These are phyloP conservation scores for Lachnellula hyalina DNA, from an alignment of 2,329 filamentous ascomycete species.

Conservation along the genomic window DNA sequence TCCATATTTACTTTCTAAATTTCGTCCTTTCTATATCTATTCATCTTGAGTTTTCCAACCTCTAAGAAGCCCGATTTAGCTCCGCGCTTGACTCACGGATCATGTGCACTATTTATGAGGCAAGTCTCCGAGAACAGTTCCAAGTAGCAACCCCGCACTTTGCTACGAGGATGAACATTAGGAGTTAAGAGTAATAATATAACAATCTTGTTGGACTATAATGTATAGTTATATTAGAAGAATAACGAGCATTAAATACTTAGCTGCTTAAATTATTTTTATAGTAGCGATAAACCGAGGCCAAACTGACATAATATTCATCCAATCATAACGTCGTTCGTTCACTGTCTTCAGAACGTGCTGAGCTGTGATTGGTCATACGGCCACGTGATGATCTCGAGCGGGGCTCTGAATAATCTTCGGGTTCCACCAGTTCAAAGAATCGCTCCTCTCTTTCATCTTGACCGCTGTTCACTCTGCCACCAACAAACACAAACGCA, in stretches of 20 bases:
- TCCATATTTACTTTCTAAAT: neutral
- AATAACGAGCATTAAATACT: no score
- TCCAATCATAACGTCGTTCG: neutral
- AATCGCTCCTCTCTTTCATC: conserved; percentile 1
- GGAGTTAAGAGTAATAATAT: no score
- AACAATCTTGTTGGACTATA: no score
- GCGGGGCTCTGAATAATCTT: conserved; percentile 2
- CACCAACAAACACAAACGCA: conserved; percentile 8
- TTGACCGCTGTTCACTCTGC: neutral
- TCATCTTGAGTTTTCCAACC: no score
- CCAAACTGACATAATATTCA: neutral
- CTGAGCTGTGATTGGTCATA: conserved; percentile 1
- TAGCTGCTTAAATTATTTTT: neutral
- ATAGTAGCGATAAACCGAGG: neutral
- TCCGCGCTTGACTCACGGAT: no score
- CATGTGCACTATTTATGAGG: no score
- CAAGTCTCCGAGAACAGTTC: no score
- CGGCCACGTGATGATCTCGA: neutral
- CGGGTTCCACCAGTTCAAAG: neutral
- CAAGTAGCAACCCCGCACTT: no score
- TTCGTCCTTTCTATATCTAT: no score
- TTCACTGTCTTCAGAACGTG: neutral
- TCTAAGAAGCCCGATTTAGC: no score
- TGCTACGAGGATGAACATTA: no score
- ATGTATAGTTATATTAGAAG: no score